A percentile compares a stretch with the other conserved stretches of the same genome.
Conservation (phyloP, 2,329 filamentous ascomycete genomes). For the Neophaeococcomyces aloes region DNA sequence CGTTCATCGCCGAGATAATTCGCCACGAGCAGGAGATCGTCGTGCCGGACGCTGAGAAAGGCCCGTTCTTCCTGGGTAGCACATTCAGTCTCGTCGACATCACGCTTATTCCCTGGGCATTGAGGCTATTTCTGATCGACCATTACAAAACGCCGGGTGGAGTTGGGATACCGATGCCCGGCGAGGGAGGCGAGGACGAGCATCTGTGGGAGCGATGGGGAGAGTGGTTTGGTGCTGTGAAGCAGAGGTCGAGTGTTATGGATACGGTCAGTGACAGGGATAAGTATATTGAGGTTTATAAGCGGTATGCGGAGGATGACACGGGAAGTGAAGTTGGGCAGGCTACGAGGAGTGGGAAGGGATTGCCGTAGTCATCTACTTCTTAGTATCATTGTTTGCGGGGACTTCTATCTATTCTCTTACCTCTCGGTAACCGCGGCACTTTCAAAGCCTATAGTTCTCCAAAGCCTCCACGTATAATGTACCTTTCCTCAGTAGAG, state of each 20-base stretch:
- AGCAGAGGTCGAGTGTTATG: conserved; percentile 50
- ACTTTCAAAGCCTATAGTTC: no score
- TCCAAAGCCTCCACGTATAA: no score
- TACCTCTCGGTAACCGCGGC: no score
- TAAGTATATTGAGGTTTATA: conserved; percentile 58
- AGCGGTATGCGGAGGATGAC: conserved; percentile 55
- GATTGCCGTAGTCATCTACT: conserved; percentile 45
- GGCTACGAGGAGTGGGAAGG: conserved; percentile 52
- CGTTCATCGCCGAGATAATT: conserved; percentile 54
- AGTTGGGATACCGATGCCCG: conserved; percentile 39
- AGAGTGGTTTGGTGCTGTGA: conserved; percentile 52
- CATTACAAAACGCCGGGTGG: conserved; percentile 53
- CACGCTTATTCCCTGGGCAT: conserved; percentile 61
- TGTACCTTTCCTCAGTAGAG: no score
- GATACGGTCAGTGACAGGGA: conserved; percentile 59
- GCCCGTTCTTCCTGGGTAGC: conserved; percentile 58
- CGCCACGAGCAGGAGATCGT: conserved; percentile 46
- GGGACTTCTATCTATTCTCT: no score
- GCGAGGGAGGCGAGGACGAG: conserved; percentile 44
- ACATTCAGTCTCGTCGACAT: conserved; percentile 60
- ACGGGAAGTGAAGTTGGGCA: conserved; percentile 52
- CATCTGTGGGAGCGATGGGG: conserved; percentile 54
- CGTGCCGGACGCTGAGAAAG: conserved; percentile 24
- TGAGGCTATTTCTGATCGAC: conserved; percentile 62
- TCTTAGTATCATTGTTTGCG: conserved; percentile 1